A percentile compares a stretch with the other conserved stretches of the same genome.
Evolutionary conservation across 208 protist species (phyloP).

Genomic region (Crithidia bombi): DNA sequence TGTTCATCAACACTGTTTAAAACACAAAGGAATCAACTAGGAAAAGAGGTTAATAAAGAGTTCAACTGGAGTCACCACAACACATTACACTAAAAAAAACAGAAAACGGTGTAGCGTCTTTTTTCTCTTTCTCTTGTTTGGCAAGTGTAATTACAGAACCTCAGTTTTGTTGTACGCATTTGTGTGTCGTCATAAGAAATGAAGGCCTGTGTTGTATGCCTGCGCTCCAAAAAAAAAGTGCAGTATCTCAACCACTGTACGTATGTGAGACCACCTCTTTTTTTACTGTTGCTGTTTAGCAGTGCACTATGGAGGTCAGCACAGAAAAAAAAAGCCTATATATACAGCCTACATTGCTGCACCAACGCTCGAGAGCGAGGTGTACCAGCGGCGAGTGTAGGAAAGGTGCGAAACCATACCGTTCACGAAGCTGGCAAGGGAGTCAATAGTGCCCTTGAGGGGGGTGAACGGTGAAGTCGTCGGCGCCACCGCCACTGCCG

Average conservation of each 20-base stretch:
- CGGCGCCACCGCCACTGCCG: background rate
- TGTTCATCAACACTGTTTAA: background rate
- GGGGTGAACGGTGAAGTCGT: background rate
- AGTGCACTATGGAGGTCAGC: background rate
- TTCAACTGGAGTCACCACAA: background rate
- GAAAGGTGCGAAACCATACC: background rate
- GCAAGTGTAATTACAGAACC: no score
- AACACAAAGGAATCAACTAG: background rate
- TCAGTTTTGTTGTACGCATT: no score
- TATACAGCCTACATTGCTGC: conserved; percentile 3
- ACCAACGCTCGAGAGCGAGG: conserved; percentile 3
- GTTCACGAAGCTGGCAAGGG: background rate
- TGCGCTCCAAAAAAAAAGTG: no score
- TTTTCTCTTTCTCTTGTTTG: no score
- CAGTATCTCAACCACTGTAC: no score
- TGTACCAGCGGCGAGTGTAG: conserved; percentile 14
- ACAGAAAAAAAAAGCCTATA: background rate
- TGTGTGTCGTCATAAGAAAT: no score
- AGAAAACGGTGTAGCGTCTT: no score
- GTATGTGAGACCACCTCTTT: no score
- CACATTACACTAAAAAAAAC: no score
- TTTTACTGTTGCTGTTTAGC: no score
- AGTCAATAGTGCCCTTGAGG: background rate
- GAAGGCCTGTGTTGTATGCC: no score
- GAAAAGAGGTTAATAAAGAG: background rate